A percentile compares a stretch with the other conserved stretches of the same genome.
phyloP scores from a whole-genome alignment of 2,329 filamentous ascomycete genomes.

The Rutstroemia sp. region DNA sequence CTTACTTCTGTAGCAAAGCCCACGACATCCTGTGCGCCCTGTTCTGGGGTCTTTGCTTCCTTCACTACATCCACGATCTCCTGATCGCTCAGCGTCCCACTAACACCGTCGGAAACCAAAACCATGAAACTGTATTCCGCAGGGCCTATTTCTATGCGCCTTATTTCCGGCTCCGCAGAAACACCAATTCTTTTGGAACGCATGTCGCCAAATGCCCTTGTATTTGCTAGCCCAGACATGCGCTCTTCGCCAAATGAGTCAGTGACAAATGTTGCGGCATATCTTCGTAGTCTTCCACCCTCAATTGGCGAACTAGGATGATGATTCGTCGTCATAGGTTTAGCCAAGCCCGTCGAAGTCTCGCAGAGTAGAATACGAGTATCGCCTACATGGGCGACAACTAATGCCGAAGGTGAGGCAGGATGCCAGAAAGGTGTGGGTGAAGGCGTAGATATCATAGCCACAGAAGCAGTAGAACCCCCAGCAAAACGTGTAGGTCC shows the following conservation, averaged over 20 bases:
- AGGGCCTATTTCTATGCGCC: conserved; percentile 67
- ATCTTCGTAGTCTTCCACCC: conserved; percentile 74
- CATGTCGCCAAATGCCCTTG: conserved; percentile 89
- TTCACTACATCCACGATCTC: conserved; percentile 96
- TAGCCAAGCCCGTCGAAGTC: conserved; percentile 70
- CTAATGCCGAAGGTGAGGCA: conserved; percentile 69
- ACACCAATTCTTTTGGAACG: conserved; percentile 87
- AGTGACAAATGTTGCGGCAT: conserved; percentile 79
- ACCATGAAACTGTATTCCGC: conserved; percentile 87
- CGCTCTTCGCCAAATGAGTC: conserved; percentile 98
- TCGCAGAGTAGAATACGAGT: conserved; percentile 86
- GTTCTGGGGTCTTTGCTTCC: conserved; percentile 83
- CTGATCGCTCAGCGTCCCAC: conserved; percentile 78
- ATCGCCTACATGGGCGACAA: conserved; percentile 89
- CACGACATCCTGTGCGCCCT: conserved; percentile 72
- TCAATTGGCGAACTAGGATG: conserved; percentile 85
- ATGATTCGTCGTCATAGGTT: conserved; percentile 83
- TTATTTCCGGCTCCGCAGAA: conserved; percentile 85
- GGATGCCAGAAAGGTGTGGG: conserved; percentile 95
- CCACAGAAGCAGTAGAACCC: conserved; percentile 85
- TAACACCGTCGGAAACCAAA: conserved; percentile 82
- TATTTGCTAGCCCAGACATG: conserved; percentile 88
- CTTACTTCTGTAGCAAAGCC: conserved; percentile 79
- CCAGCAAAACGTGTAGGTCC: conserved; percentile 78
- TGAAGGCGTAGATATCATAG: conserved; percentile 85